A percentile compares a stretch with the other conserved stretches of the same genome.
phyloP scores from a whole-genome alignment of 768 basidiomycete genomes.

The Baorangia bicolor region DNA sequence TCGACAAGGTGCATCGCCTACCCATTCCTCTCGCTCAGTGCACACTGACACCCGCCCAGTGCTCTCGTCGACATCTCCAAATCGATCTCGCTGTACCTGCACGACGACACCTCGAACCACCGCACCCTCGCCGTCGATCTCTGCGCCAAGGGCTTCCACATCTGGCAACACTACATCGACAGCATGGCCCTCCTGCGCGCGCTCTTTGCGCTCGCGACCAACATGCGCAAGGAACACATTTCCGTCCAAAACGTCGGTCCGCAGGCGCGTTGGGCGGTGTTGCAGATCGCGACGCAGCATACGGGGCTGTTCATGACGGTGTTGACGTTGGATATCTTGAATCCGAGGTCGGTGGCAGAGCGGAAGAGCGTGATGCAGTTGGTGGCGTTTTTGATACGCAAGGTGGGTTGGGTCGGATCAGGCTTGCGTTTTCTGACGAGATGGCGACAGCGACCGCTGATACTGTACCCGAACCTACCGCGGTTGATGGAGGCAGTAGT shows the following conservation, averaged over 20 bases:
- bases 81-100: slow-evolving; percentile 75
- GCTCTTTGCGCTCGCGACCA: slow-evolving; percentile 79
- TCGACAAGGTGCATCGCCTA: slow-evolving; percentile 55
- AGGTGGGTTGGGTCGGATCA: slow-evolving; percentile 43
- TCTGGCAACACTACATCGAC: slow-evolving; percentile 95
- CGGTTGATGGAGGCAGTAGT: slow-evolving; percentile 93
- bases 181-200: slow-evolving; percentile 84
- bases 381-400: slow-evolving; percentile 89
- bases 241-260: slow-evolving; percentile 65
- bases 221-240: slow-evolving; percentile 64
- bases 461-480: slow-evolving; percentile 81
- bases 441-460: slow-evolving; percentile 64
- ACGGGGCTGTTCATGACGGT: slow-evolving; percentile 95
- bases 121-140: slow-evolving; percentile 82
- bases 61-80: slow-evolving; percentile 81
- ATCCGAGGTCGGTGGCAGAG: slow-evolving; percentile 70
- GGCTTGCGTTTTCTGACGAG: background rate
- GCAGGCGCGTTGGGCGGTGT: slow-evolving; percentile 79
- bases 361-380: slow-evolving; percentile 90
- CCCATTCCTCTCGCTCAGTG: background rate
- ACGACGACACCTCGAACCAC: slow-evolving; percentile 66
- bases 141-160: slow-evolving; percentile 85
- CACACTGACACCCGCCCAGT: slow-evolving; percentile 38
- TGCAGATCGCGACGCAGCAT: slow-evolving; percentile 80
- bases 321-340: slow-evolving; percentile 83